phyloP scores from a whole-genome alignment of 2,329 filamentous ascomycete genomes.

The Fusarium buharicum region DNA sequence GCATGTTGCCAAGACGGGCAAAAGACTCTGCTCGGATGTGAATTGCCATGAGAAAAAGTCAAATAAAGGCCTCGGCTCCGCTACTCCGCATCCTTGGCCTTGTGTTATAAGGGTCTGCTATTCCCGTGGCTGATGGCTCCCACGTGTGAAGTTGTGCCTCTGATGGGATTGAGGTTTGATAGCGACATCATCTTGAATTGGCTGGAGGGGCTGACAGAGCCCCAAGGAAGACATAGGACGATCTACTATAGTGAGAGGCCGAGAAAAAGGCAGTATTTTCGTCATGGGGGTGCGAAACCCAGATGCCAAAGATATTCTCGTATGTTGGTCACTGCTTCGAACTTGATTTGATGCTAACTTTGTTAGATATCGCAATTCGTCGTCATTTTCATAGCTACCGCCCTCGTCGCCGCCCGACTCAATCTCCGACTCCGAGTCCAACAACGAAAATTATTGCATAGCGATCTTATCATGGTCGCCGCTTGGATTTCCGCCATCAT shows the following conservation, averaged over 20 bases:
- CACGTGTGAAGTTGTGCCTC: not conserved
- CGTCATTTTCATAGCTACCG: conserved; percentile 15
- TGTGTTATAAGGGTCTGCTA: not conserved
- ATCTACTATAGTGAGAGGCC: not conserved
- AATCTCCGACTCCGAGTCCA: conserved; percentile 34
- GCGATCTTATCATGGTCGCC: conserved; percentile 33
- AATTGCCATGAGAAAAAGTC: not conserved
- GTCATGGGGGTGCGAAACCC: not conserved
- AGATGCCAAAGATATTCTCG: conserved; percentile 2
- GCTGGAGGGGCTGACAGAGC: not conserved
- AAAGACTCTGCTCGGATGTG: not conserved
- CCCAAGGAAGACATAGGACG: too few relatives aligned
- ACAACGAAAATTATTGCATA: conserved; percentile 18
- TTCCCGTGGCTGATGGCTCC: not conserved
- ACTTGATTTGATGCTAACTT: not conserved
- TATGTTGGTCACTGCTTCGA: not conserved
- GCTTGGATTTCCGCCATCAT: conserved; percentile 26
- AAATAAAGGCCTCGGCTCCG: not conserved
- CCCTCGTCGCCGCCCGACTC: conserved; percentile 28
- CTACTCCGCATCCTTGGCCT: not conserved
- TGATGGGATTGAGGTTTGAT: not conserved
- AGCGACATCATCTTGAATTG: not conserved
- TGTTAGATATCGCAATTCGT: conserved; percentile 13
- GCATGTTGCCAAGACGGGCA: conserved; percentile 13
- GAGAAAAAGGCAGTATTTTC: not conserved